Percentiles rank a stretch among this genome's conserved stretches.
phyloP scores from a whole-genome alignment of 331 rosid genomes.

The Rosa hybrid region DNA sequence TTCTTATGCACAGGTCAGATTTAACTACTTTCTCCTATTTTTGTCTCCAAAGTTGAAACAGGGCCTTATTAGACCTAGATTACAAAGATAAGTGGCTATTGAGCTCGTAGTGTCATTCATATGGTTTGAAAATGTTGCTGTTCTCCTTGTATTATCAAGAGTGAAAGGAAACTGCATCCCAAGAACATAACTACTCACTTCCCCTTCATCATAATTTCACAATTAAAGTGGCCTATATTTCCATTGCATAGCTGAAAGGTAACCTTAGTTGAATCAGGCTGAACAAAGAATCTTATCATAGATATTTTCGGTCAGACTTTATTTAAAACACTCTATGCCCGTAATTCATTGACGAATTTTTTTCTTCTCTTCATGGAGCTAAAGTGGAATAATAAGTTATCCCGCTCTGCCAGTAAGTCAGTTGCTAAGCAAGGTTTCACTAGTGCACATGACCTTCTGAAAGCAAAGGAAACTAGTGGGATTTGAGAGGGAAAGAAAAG shows the following conservation, averaged over 20 bases:
- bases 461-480: neutral
- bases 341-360: neutral
- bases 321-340: neutral
- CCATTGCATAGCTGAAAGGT: neutral
- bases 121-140: neutral
- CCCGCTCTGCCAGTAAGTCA: neutral
- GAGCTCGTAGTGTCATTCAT: neutral
- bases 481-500: neutral
- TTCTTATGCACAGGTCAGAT: neutral
- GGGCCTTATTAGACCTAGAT: neutral
- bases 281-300: neutral
- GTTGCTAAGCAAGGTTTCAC: constrained; percentile 6
- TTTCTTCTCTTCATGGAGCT: neutral
- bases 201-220: neutral
- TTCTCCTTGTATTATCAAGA: constrained; percentile 5
- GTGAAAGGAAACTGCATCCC: neutral
- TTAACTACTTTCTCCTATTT: neutral
- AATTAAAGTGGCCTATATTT: neutral
- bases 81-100: neutral
- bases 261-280: neutral
- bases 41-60: neutral
- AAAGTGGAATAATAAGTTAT: neutral
- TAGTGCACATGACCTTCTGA: constrained; percentile 6
- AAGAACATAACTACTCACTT: neutral
- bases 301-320: neutral